Base-by-base conservation (phyloP, 2,329 filamentous ascomycete species). In the Fusarium sp. region DNA sequence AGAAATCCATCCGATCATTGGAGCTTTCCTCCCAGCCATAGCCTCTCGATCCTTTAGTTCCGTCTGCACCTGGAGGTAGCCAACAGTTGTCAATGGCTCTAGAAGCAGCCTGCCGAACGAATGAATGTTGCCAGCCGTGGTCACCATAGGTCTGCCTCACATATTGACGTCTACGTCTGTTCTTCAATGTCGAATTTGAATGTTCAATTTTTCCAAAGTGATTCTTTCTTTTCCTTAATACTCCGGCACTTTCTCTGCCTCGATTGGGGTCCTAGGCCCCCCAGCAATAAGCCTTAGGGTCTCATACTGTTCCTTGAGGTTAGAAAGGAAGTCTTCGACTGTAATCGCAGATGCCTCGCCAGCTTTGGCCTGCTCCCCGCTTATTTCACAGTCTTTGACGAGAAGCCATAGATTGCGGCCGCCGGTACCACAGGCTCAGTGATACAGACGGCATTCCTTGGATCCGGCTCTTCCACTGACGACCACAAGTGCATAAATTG, bases 91-190 rank as follows among this genome's bases (percentile, higher is more conserved):
- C 7, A 2, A 58, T 6, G 2, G 3, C 21, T n/a, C 18, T 26
- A 0, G 13, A 28, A 21, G 52, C 21, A 4, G n/a, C 16, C 8
- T 42, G 6, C 2, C 6, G 10, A 6, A 19, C 2, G 6, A 58
- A 42, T 3, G 26, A 48, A 3, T 16, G 19, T 8, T 48, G 48
- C 54, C 48, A 65, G 6, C 48, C 39, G 6, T 50, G 19, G 4
- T 48, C 30, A 13, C 39, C 18, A 34, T 65, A 65, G 1, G 54
- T 19, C 39, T 65, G 48, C 4, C 60, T 49, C 21, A 46, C 13
- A n/a, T 46, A 51, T 21, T 54, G 48, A 46, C 9, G 8, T 65
- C 62, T 18, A 60, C 14, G 8, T 58, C 19, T 6, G 31, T 60
- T 26, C 21, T 14, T 42, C 25, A 58, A 13, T 25, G 11, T 1